Conservation (phyloP, 257 asterid species). For the Salvia splendens region DNA sequence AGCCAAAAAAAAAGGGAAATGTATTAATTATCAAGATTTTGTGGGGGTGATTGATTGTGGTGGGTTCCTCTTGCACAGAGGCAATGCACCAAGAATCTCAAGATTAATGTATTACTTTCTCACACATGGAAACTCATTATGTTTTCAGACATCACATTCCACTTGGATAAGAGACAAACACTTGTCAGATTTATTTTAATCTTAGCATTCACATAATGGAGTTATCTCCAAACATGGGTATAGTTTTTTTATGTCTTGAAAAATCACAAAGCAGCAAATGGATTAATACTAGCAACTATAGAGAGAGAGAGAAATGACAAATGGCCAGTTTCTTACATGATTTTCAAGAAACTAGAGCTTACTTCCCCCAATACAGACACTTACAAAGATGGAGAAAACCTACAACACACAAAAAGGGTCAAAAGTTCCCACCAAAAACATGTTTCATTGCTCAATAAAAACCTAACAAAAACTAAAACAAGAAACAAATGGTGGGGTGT, state of each 20-base stretch:
- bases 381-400: conserved; percentile 45
- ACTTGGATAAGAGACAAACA: not conserved
- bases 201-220: not conserved
- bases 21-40: conserved; percentile 26
- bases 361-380: conserved; percentile 39
- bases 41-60: conserved; percentile 30
- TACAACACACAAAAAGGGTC: conserved; percentile 1
- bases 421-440: conserved; percentile 1
- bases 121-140: conserved; percentile 30
- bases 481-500: conserved; percentile 20
- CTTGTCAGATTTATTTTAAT: not conserved
- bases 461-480: conserved; percentile 40
- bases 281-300: conserved; percentile 18
- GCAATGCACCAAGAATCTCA: conserved; percentile 39
- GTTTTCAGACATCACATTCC: conserved; percentile 28
- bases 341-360: conserved; percentile 50
- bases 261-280: conserved; percentile 17
- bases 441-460: conserved; percentile 24
- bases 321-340: conserved; percentile 47
- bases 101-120: conserved; percentile 18
- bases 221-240: not conserved
- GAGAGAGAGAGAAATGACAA: conserved; percentile 37
- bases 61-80: conserved; percentile 31
- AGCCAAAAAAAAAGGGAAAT: not conserved
- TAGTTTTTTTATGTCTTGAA: not conserved